Base-by-base conservation (phyloP, 2,329 filamentous ascomycete species). In the Graphium sp. region DNA sequence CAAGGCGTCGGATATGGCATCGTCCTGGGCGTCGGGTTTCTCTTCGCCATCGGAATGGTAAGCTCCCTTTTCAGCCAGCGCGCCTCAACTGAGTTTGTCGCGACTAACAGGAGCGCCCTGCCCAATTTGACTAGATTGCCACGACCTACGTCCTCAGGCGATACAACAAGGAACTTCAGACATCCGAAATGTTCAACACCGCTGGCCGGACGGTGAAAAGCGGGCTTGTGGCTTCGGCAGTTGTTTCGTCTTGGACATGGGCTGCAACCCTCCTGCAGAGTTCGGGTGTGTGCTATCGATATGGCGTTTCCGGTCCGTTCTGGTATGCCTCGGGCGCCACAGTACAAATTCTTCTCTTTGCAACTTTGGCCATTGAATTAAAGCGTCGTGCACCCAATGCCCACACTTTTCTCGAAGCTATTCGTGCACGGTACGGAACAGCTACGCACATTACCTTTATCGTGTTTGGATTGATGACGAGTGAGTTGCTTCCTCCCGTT, bases 191-290 rank as follows among this genome's bases (percentile, higher is more conserved):
- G 70, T 93, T 93, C 60, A 84, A 68, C 37, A 92, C 84, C 0
- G 84, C 84, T 28, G 83, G 83, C 12, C 65, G 85, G 35, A 84
- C 80, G 2, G 81, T 93, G 39, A 93, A 92, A 47, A 84, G 81
- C 7, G 85, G 84, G 24, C 62, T 93, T 10, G 82, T 92, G 1
- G 80, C 81, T 8, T 80, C 81, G 5, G 84, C 83, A 11, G 84
- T 93, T n/a, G 82, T 92, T 4, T 85, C 78, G 11, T 84, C 77
- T 5, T 93, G 85, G 84, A 92, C 84, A 0, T 92, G 83, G 83
- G 83, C 82, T 1, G 83, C 81, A 14, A 89, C 81, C 0, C 58
- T 87, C 2, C 60, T 89, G 3, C 81, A 89, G 44, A 79, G 71
- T 2, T 75, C 79, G 1, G 69, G 74, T n/a, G 78, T 92, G 12